Conservation (phyloP, 169 alveolate species). For the Perkinsus marinus region DNA sequence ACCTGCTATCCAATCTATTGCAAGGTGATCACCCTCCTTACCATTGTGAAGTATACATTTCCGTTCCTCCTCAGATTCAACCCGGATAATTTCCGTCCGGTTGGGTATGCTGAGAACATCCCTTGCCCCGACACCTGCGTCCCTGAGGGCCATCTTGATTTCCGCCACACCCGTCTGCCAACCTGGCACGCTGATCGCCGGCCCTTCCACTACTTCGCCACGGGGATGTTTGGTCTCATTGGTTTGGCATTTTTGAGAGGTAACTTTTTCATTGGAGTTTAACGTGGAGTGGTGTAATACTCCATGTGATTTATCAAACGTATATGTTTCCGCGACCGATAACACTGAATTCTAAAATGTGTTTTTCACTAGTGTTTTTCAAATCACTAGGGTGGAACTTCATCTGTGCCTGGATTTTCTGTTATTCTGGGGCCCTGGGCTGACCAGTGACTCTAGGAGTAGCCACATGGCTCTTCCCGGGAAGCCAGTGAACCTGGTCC, state of each 20-base stretch:
- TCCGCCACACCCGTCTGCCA: conserved; percentile 59
- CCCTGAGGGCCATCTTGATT: conserved; percentile 63
- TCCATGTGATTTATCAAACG: too few relatives aligned
- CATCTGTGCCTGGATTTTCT: too few relatives aligned
- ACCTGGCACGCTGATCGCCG: conserved; percentile 55
- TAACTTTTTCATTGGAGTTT: conserved; percentile 38
- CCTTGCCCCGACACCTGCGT: conserved; percentile 56
- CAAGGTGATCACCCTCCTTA: conserved; percentile 1
- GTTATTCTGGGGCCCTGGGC: too few relatives aligned
- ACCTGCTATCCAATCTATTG: conserved; percentile 66
- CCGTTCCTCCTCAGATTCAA: conserved; percentile 24
- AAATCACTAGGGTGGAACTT: too few relatives aligned
- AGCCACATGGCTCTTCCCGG: too few relatives aligned
- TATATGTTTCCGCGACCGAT: too few relatives aligned
- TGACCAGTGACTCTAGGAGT: too few relatives aligned
- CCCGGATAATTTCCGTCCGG: conserved; percentile 68
- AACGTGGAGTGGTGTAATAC: conserved; percentile 48
- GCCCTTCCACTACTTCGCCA: conserved; percentile 52
- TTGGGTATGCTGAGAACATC: conserved; percentile 57
- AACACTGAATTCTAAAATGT: too few relatives aligned
- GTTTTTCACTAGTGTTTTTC: too few relatives aligned
- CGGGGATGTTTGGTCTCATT: conserved; percentile 17
- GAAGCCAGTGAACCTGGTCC: too few relatives aligned
- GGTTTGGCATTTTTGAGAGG: background rate
- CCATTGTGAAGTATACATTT: background rate